A percentile compares a stretch with the other conserved stretches of the same genome.
These are phyloP conservation scores for Powellomyces hirtus DNA, from an alignment of 192 early-diverging fungal species.

Conservation along the genomic window DNA sequence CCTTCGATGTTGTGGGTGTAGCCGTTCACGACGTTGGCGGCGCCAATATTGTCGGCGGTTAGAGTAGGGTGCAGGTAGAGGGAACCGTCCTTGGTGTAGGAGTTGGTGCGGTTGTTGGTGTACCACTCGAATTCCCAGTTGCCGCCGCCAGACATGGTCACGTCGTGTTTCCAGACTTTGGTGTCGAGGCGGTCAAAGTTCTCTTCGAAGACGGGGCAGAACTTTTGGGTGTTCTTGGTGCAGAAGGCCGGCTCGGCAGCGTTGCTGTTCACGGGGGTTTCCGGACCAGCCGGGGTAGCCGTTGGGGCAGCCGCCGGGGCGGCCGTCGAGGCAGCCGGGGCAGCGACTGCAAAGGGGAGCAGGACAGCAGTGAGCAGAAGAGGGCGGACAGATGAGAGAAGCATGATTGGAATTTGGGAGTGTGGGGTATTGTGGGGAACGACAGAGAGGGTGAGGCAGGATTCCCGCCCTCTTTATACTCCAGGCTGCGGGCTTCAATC, in stretches of 20 bases:
- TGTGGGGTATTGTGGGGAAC: no score
- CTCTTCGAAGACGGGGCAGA: conserved; percentile 28
- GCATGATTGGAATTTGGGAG: no score
- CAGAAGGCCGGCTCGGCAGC: conserved; percentile 1
- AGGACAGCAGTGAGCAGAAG: no score
- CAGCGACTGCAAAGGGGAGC: no score
- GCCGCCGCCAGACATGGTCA: conserved; percentile 30
- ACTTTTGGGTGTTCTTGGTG: conserved; percentile 13
- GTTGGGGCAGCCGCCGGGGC: no score
- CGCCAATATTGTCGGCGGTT: conserved; percentile 53
- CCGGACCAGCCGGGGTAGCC: no score
- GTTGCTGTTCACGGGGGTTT: no score
- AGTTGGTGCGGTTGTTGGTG: conserved; percentile 44
- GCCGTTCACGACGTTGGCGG: conserved; percentile 34
- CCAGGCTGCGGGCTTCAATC: no score
- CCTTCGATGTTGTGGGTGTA: conserved; percentile 30
- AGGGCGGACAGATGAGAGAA: no score
- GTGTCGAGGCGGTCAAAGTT: conserved; percentile 25
- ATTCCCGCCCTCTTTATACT: no score
- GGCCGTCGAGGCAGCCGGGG: no score
- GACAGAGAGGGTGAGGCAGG: no score
- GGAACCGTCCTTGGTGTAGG: conserved; percentile 55
- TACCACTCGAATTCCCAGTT: conserved; percentile 36
- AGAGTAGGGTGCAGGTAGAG: conserved; percentile 63
- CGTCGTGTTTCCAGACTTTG: conserved; percentile 25